Conservation (phyloP, 2,329 filamentous ascomycete genomes). For the Aspergillus fischeri region DNA sequence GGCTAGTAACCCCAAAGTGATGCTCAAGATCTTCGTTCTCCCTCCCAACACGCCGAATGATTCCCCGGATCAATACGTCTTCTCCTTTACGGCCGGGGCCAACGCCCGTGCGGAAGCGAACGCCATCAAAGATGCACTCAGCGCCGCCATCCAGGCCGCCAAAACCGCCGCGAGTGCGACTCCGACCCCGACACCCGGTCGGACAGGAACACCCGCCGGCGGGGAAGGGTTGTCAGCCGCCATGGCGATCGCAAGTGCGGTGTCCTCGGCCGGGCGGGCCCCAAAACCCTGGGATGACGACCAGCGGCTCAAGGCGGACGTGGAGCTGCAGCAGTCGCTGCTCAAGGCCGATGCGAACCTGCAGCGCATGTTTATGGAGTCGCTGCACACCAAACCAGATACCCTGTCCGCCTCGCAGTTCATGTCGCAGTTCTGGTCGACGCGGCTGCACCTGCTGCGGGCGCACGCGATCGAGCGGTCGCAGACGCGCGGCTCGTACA, state of each 20-base stretch:
- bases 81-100: conserved; percentile 77
- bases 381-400: conserved; percentile 75
- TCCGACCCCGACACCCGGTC: conserved; percentile 26
- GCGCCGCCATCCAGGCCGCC: conserved; percentile 66
- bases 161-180: conserved; percentile 49
- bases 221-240: conserved; percentile 57
- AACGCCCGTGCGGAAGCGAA: conserved; percentile 81
- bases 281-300: conserved; percentile 75
- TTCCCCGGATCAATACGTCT: conserved; percentile 66
- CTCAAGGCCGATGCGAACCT: conserved; percentile 74
- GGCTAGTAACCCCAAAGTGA: conserved; percentile 80
- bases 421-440: conserved; percentile 91
- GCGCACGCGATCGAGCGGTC: conserved; percentile 84
- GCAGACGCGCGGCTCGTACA: conserved; percentile 86
- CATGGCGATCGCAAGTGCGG: conserved; percentile 73
- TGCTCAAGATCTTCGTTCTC: conserved; percentile 86
- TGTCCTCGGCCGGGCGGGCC: conserved; percentile 45
- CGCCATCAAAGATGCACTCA: conserved; percentile 75
- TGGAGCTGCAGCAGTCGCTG: conserved; percentile 80
- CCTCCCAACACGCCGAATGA: conserved; percentile 39
- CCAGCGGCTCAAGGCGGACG: conserved; percentile 68
- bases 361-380: conserved; percentile 81
- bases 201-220: conserved; percentile 30
- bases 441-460: conserved; percentile 76
- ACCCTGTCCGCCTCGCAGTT: conserved; percentile 77